A percentile compares a stretch with the other conserved stretches of the same genome.
phyloP scores from a whole-genome alignment of 2,329 filamentous ascomycete genomes.

The Rutstroemia sp. region DNA sequence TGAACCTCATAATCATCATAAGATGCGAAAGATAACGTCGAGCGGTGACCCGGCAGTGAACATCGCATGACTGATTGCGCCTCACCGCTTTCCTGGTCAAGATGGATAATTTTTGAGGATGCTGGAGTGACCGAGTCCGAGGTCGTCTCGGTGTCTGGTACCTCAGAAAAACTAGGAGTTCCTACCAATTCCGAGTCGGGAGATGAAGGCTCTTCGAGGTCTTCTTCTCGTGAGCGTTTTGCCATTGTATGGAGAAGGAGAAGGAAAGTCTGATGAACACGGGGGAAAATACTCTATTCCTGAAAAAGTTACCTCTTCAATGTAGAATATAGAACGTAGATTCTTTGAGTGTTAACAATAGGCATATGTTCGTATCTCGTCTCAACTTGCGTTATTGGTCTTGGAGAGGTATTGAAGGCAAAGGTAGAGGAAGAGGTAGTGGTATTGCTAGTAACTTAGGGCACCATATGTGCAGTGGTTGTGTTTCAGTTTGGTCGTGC shows the following conservation, averaged over 20 bases:
- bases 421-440: no score
- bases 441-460: no score
- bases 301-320: constrained; percentile 1
- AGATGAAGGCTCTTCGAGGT: constrained; percentile 36
- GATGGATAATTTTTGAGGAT: constrained; percentile 49
- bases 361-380: no score
- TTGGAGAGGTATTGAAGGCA: neutral
- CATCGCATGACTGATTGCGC: constrained; percentile 59
- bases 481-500: no score
- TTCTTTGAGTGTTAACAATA: no score
- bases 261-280: constrained; percentile 11
- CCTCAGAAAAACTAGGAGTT: constrained; percentile 7
- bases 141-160: constrained; percentile 20
- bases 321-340: neutral
- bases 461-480: no score
- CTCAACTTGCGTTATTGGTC: neutral
- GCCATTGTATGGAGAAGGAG: constrained; percentile 38
- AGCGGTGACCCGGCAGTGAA: constrained; percentile 70
- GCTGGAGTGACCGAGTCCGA: constrained; percentile 23
- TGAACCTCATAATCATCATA: constrained; percentile 83
- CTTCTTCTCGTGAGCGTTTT: constrained; percentile 51
- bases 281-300: constrained; percentile 31
- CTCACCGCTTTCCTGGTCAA: constrained; percentile 49
- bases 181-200: constrained; percentile 27
- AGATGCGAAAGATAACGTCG: constrained; percentile 60